A percentile compares a stretch with the other conserved stretches of the same genome.
Evolutionary conservation across 148 eudicot species (phyloP).

Genomic region (Nepenthes gracilis): DNA sequence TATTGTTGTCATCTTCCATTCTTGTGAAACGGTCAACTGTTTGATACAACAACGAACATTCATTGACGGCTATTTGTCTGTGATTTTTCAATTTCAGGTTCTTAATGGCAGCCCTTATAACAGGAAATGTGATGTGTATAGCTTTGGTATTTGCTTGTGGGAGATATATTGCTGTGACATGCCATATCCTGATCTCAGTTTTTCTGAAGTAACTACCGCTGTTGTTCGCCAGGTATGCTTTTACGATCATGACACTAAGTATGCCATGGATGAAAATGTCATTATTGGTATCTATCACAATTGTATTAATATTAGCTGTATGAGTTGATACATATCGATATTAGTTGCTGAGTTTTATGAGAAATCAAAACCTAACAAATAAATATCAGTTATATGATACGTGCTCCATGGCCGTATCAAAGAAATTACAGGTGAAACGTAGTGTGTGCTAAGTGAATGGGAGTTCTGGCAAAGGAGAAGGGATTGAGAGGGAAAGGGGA

Average conservation of each 20-base stretch:
- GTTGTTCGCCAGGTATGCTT: slow-evolving; percentile 88
- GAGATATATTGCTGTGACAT: slow-evolving; percentile 95
- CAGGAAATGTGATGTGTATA: slow-evolving; percentile 92
- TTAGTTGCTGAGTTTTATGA: no score
- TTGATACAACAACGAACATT: neutral
- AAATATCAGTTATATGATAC: no score
- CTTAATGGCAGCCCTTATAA: slow-evolving; percentile 89
- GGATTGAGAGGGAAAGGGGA: no score
- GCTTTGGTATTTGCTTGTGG: slow-evolving; percentile 96
- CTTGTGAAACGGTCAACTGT: neutral
- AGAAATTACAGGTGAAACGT: no score
- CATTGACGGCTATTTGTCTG: neutral
- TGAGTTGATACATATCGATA: no score
- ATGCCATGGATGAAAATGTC: no score
- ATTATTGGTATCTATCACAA: no score
- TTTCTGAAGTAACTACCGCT: slow-evolving; percentile 93
- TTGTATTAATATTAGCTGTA: no score
- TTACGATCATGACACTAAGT: neutral
- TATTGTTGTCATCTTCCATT: neutral
- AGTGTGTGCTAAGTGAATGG: no score
- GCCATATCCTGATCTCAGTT: slow-evolving; percentile 99
- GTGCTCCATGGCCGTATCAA: no score
- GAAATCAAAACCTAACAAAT: no score
- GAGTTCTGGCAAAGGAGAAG: no score
- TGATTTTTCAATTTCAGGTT: slow-evolving; percentile 37